Percentiles rank a stretch among this genome's conserved stretches.
phyloP scores from a whole-genome alignment of 1,284 basidiomycete genomes.

The Pseudozyma tsukubaensis region DNA sequence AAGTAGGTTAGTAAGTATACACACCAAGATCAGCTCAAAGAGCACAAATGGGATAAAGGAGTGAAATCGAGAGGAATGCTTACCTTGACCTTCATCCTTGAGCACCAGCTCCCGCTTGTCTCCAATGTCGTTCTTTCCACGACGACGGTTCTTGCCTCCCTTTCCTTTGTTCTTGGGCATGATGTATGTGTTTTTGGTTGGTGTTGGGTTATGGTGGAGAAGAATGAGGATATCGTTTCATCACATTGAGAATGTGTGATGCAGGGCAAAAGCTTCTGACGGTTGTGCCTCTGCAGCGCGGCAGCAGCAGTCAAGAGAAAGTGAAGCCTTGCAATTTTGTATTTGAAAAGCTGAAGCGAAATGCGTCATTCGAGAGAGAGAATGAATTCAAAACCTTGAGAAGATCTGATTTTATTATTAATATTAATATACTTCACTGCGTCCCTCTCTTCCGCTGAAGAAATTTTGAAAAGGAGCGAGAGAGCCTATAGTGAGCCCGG shows the following conservation, averaged over 20 bases:
- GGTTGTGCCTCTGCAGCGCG: background rate
- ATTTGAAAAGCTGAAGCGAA: background rate
- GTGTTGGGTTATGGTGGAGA: slow-evolving; percentile 10
- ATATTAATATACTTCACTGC: too few relatives aligned
- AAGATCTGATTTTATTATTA: too few relatives aligned
- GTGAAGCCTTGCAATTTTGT: too few relatives aligned
- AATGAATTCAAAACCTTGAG: background rate
- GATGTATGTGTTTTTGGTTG: slow-evolving; percentile 7
- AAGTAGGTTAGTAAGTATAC: background rate
- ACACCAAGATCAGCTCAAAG: background rate
- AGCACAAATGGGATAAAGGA: background rate
- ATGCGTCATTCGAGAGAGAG: background rate
- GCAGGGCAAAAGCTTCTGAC: slow-evolving; percentile 2
- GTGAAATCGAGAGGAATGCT: slow-evolving; percentile 40
- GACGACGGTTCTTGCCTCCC: slow-evolving; percentile 99
- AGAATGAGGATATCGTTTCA: too few relatives aligned
- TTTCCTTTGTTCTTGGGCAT: slow-evolving; percentile 71
- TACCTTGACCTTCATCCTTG: slow-evolving; percentile 94
- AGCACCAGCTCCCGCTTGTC: slow-evolving; percentile 99
- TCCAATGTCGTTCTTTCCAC: slow-evolving; percentile 99
- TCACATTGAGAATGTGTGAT: too few relatives aligned
- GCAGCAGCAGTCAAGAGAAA: too few relatives aligned
- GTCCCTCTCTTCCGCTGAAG: background rate
- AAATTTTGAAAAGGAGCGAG: background rate
- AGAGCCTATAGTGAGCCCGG: too few relatives aligned